These are phyloP conservation scores for Microsporum ferrugineum DNA, from an alignment of 2,329 filamentous ascomycete species.

Conservation along the genomic window DNA sequence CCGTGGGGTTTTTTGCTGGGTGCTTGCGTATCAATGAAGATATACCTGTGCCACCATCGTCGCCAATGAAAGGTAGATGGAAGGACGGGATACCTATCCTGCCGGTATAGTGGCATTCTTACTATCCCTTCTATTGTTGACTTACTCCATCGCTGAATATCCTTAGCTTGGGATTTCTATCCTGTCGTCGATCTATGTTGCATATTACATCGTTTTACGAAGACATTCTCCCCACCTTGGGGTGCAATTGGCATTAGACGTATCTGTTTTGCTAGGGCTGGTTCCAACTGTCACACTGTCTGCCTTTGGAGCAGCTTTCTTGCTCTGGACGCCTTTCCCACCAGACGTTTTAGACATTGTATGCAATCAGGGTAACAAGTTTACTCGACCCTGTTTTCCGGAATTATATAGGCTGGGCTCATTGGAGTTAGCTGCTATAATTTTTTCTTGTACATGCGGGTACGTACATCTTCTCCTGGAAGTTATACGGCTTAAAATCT, in stretches of 20 bases:
- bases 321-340: slow-evolving; percentile 18
- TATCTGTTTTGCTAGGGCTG: slow-evolving; percentile 5
- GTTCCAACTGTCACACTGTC: slow-evolving; percentile 20
- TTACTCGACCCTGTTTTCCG: slow-evolving; percentile 21
- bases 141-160: neutral
- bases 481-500: neutral
- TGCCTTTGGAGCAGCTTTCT: slow-evolving; percentile 21
- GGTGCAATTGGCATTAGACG: neutral
- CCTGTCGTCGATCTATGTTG: slow-evolving; percentile 16
- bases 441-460: slow-evolving; percentile 21
- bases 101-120: slow-evolving; percentile 15
- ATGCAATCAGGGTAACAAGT: slow-evolving; percentile 20
- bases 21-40: slow-evolving; percentile 21
- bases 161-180: slow-evolving; percentile 15
- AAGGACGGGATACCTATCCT: slow-evolving; percentile 23
- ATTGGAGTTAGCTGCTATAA: slow-evolving; percentile 22
- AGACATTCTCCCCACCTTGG: neutral
- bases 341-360: slow-evolving; percentile 8
- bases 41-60: neutral
- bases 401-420: slow-evolving; percentile 21
- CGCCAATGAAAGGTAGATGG: slow-evolving; percentile 20
- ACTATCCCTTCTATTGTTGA: neutral
- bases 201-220: slow-evolving; percentile 11
- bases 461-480: slow-evolving; percentile 6
- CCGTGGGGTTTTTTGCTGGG: slow-evolving; percentile 20